Base-by-base conservation (phyloP, 176 grass and related monocot species). In the Areca catechu region DNA sequence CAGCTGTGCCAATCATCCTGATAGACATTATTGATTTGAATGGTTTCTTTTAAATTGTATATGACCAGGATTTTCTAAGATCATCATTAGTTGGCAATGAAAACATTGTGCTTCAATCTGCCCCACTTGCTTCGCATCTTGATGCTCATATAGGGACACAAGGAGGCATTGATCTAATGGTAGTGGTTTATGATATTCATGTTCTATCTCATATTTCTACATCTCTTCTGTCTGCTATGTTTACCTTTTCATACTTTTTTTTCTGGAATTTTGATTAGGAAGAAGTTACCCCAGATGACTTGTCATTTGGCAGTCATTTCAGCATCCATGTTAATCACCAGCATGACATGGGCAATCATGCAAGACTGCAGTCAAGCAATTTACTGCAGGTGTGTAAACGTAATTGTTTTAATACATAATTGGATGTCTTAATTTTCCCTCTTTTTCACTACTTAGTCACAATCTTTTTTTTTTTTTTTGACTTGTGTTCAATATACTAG, bases 231-330 rank as follows among this genome's bases (percentile, higher is more conserved):
- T 14, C 7, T 43, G 9, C 2, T 43, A 43, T 43, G 14, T 43
- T 12, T 43, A 43, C 34, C 34, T 43, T 14, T 43, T 43, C 7
- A 12, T 2, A 12, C 34, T 9, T 62, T 17, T 49, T 34, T 2
- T 68, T 74, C 51, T 73, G 49, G 69, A 24, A 62, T 71, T 54
- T 75, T 75, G 58, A 48, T 69, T 78, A 98, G 93, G 93, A 90
- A 80, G 87, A 68, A 30, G 84, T 98, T 59, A 65, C 79, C 77
- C 73, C 83, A 80, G 84, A 88, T 79, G 72, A 76, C 51, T 74
- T 98, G 12, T 82, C 93, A 80, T 90, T 88, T 72, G 78, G 87
- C 60, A 69, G 57, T 77, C 81, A 82, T 75, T 98, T 85, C 79
- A 73, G 76, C 58, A 83, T 92, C 84, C 83, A 87, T 68, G 57